phyloP scores from a whole-genome alignment of 192 early-diverging fungal species.

The Linnemannia exigua region DNA sequence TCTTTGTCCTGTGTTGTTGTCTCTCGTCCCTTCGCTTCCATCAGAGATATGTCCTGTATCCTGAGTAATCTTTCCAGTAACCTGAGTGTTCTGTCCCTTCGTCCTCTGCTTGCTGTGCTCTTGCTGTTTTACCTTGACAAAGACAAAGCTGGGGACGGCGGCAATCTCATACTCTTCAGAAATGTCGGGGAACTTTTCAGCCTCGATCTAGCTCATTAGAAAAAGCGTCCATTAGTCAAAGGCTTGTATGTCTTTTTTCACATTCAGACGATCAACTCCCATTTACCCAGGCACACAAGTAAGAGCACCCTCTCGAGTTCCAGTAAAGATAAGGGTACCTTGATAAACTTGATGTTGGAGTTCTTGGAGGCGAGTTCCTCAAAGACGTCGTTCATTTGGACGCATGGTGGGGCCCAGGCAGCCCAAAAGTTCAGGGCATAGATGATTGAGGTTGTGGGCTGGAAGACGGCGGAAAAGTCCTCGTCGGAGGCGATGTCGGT shows the following conservation, averaged over 20 bases:
- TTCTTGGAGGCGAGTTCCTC: conserved; percentile 86
- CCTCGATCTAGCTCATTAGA: conserved; percentile 72
- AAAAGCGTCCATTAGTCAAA: no score
- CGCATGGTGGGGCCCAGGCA: conserved; percentile 89
- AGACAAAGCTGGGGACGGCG: conserved; percentile 91
- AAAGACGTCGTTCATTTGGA: conserved; percentile 95
- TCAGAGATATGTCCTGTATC: background rate
- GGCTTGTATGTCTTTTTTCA: no score
- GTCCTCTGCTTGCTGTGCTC: background rate
- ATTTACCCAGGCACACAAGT: no score
- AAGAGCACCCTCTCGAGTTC: no score
- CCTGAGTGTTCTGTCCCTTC: background rate
- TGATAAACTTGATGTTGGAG: conserved; percentile 79
- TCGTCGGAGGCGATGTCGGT: conserved; percentile 58
- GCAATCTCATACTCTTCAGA: conserved; percentile 92
- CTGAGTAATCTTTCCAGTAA: background rate
- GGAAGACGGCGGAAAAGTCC: conserved; percentile 55
- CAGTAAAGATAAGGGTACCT: no score
- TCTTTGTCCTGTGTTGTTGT: background rate
- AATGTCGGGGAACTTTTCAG: conserved; percentile 90
- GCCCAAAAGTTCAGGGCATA: conserved; percentile 92
- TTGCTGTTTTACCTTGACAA: conserved; percentile 73
- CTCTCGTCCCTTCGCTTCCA: background rate
- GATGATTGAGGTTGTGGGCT: conserved; percentile 53
- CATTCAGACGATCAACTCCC: background rate